phyloP scores from a whole-genome alignment of 495 filamentous ascomycete species.

The Podospora pseudopauciseta region DNA sequence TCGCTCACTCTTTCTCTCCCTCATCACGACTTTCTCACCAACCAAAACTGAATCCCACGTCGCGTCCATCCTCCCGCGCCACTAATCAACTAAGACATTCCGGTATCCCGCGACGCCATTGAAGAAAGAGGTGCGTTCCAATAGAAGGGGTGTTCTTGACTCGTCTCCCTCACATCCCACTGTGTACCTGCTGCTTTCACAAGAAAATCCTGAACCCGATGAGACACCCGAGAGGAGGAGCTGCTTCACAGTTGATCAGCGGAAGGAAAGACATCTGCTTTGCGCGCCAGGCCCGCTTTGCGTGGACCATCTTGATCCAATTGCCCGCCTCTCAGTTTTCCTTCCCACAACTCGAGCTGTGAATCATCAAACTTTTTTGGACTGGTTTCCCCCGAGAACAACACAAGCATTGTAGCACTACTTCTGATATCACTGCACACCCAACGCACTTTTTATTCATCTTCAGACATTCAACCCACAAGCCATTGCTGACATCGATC shows the following conservation, averaged over 20 bases:
- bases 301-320: not conserved
- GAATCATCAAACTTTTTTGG: constrained; percentile 10
- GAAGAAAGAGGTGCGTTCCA: constrained; percentile 18
- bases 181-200: not conserved
- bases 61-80: constrained; percentile 7
- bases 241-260: not conserved
- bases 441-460: not conserved
- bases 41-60: not conserved
- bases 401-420: constrained; percentile 6
- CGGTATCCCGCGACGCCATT: constrained; percentile 12
- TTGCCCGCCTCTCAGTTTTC: not conserved
- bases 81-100: constrained; percentile 4
- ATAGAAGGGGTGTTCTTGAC: not conserved
- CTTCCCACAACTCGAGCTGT: constrained; percentile 1
- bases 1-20: constrained; percentile 11
- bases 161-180: not conserved
- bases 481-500: constrained; percentile 25
- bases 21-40: not conserved
- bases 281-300: not conserved
- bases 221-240: not conserved
- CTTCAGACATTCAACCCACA: not conserved
- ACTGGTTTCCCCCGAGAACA: constrained; percentile 4
- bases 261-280: not conserved
- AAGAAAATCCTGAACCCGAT: not conserved
- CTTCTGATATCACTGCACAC: constrained; percentile 13